These are phyloP conservation scores for Hypomontagnella submonticulosa DNA, from an alignment of 495 filamentous ascomycete genomes.

Conservation along the genomic window DNA sequence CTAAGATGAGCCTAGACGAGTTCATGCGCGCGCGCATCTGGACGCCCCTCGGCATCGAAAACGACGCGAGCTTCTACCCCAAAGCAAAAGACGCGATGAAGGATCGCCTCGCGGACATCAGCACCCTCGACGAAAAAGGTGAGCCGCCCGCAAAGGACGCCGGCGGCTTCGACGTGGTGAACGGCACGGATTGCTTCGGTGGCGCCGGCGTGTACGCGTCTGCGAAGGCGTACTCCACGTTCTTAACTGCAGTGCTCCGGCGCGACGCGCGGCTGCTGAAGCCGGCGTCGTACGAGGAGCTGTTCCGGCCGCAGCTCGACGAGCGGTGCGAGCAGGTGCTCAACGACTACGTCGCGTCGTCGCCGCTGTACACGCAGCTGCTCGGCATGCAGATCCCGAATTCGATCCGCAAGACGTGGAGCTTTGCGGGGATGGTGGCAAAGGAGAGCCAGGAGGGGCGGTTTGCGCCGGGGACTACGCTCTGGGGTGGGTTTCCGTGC, in stretches of 20 bases:
- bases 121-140: constrained; percentile 39
- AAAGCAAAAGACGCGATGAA: constrained; percentile 34
- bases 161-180: constrained; percentile 21
- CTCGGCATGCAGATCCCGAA: constrained; percentile 25
- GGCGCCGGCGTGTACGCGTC: constrained; percentile 64
- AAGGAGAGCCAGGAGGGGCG: constrained; percentile 40
- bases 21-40: constrained; percentile 43
- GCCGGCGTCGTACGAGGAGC: constrained; percentile 55
- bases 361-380: constrained; percentile 6
- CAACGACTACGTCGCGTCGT: constrained; percentile 28
- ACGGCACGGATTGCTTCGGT: constrained; percentile 58
- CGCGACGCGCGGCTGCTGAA: constrained; percentile 60
- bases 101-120: constrained; percentile 41
- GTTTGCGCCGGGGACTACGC: constrained; percentile 17
- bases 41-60: constrained; percentile 37
- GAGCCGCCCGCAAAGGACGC: constrained; percentile 33
- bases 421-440: constrained; percentile 41
- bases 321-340: constrained; percentile 35
- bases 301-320: constrained; percentile 64
- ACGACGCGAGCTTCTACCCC: constrained; percentile 46
- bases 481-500: constrained; percentile 34
- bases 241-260: constrained; percentile 58
- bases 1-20: constrained; percentile 28
- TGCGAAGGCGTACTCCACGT: constrained; percentile 59
- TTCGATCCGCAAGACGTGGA: constrained; percentile 32